phyloP scores from a whole-genome alignment of 179 eudicot species.

The Vitellaria paradoxa region DNA sequence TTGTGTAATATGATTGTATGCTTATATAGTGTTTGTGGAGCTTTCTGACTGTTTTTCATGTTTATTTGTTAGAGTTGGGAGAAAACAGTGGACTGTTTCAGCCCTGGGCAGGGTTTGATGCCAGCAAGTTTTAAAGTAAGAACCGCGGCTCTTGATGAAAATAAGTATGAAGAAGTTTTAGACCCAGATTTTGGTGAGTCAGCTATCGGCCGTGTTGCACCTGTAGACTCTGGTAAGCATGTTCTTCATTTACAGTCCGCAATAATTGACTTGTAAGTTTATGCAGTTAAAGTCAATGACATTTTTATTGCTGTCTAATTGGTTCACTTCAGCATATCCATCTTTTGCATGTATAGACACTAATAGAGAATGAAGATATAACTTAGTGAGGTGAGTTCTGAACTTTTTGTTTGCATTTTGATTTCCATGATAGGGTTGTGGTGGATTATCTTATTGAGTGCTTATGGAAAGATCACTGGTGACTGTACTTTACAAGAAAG shows the following conservation, averaged over 20 bases:
- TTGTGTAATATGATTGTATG: background rate
- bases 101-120: slow-evolving; percentile 99
- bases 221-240: slow-evolving; percentile 89
- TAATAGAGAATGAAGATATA: background rate
- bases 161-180: slow-evolving; percentile 74
- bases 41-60: background rate
- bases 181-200: slow-evolving; percentile 99
- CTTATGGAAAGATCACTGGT: slow-evolving; percentile 89
- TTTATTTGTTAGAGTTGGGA: slow-evolving; percentile 56
- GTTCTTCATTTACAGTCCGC: background rate
- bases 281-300: background rate
- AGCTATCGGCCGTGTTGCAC: slow-evolving; percentile 96
- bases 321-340: background rate
- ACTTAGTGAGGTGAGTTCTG: background rate
- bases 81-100: slow-evolving; percentile 93
- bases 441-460: slow-evolving; percentile 92
- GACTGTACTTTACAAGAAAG: slow-evolving; percentile 87
- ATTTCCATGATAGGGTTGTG: slow-evolving; percentile 58
- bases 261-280: background rate
- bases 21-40: background rate
- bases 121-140: slow-evolving; percentile 95
- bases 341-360: background rate
- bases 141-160: slow-evolving; percentile 73
- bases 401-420: background rate
- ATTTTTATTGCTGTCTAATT: slow-evolving; percentile 5